phyloP scores from a whole-genome alignment of 179 eudicot genomes.

The Drosera spatulata region DNA sequence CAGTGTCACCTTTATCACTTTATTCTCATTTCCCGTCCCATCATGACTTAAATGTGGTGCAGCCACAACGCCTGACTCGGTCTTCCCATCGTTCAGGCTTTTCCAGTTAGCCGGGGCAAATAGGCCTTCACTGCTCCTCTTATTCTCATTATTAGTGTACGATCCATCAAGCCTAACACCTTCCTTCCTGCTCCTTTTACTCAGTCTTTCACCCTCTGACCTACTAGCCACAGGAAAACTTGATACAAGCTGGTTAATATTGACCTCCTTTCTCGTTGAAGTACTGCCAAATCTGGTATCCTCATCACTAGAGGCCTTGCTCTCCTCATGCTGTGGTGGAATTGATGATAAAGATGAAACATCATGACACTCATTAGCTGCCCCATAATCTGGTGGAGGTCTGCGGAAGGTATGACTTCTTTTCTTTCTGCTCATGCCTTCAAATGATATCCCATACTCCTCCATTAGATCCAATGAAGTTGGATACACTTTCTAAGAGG shows the following conservation, averaged over 20 bases:
- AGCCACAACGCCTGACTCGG: conserved; percentile 14
- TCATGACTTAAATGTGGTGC: conserved; percentile 10
- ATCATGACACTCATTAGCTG: conserved; percentile 28
- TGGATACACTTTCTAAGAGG: no score
- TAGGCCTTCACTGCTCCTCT: conserved; percentile 33
- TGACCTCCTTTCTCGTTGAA: conserved; percentile 51
- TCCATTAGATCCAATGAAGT: no score
- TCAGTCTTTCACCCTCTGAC: conserved; percentile 26
- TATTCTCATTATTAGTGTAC: conserved; percentile 21
- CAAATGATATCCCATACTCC: conserved; percentile 7
- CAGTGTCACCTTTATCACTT: conserved; percentile 63
- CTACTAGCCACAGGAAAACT: conserved; percentile 27
- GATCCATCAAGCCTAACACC: conserved; percentile 31
- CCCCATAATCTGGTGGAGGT: conserved; percentile 45
- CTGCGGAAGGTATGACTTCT: conserved; percentile 56
- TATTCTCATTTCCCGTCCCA: conserved; percentile 33
- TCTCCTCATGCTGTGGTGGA: conserved; percentile 51
- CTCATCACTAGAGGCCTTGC: conserved; percentile 70
- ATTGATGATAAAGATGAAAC: conserved; percentile 40
- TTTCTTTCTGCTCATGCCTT: conserved; percentile 41
- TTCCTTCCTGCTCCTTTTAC: conserved; percentile 30
- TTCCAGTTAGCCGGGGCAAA: conserved; percentile 34
- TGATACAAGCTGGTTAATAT: conserved; percentile 57
- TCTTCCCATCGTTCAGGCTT: conserved; percentile 17
- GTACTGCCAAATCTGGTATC: conserved; percentile 32